These are phyloP conservation scores for Teratosphaeriaceae sp. DNA, from an alignment of 2,329 filamentous ascomycete genomes.

Conservation along the genomic window DNA sequence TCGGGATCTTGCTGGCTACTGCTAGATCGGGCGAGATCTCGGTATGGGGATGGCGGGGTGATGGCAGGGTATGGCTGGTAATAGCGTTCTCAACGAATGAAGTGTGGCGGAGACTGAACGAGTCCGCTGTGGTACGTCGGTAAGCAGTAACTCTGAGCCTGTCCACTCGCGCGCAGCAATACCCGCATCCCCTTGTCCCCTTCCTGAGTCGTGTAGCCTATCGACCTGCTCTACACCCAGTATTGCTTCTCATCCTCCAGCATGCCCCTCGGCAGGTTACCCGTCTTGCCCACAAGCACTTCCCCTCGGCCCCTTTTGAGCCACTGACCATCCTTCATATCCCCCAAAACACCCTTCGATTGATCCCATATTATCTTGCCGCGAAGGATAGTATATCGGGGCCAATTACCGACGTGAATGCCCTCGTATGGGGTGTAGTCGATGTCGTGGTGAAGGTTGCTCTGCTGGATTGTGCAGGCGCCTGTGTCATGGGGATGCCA, in stretches of 20 bases:
- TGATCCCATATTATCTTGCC: constrained; percentile 54
- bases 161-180: no score
- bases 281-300: constrained; percentile 24
- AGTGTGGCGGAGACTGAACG: no score
- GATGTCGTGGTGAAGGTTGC: constrained; percentile 53
- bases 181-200: no score
- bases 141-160: no score
- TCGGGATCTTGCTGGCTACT: no score
- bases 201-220: no score
- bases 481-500: constrained; percentile 32
- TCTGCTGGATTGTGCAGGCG: constrained; percentile 29
- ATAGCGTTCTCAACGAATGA: no score
- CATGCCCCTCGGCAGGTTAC: constrained; percentile 26
- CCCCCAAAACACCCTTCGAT: constrained; percentile 41
- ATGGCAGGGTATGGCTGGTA: no score
- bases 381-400: constrained; percentile 53
- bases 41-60: no score
- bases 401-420: constrained; percentile 52
- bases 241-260: constrained; percentile 23
- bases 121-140: no score
- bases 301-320: constrained; percentile 32
- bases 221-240: no score
- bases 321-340: constrained; percentile 28
- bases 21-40: no score
- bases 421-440: constrained; percentile 60